Percentiles rank a stretch among this genome's conserved stretches.
Evolutionary conservation across 2,329 filamentous ascomycete species (phyloP).

Genomic region (Colletotrichum noveboracense): DNA sequence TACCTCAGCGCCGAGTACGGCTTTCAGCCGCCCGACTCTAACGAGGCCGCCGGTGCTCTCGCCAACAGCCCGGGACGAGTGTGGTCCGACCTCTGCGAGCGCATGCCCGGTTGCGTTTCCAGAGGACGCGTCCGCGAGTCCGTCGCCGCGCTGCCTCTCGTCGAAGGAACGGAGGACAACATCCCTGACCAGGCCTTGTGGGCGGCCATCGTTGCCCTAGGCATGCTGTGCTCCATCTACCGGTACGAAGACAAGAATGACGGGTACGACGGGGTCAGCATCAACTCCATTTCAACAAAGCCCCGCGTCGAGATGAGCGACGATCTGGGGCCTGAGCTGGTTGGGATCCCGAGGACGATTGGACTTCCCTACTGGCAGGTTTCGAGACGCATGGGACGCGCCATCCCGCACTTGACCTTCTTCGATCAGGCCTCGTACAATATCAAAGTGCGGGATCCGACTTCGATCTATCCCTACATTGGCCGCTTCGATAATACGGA

Average conservation of each 20-base stretch:
- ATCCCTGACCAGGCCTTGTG: constrained; percentile 58
- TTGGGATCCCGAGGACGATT: constrained; percentile 53
- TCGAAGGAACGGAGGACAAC: constrained; percentile 53
- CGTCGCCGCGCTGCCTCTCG: constrained; percentile 50
- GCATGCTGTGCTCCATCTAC: constrained; percentile 59
- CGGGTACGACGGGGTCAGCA: constrained; percentile 53
- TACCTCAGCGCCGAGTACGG: constrained; percentile 57
- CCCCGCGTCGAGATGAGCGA: constrained; percentile 52
- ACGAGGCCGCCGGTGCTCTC: constrained; percentile 51
- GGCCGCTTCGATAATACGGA: constrained; percentile 59
- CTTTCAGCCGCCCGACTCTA: constrained; percentile 56
- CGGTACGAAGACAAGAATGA: constrained; percentile 58
- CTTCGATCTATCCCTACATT: constrained; percentile 54
- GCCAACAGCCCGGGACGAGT: constrained; percentile 55
- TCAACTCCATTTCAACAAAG: constrained; percentile 34
- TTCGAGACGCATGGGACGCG: constrained; percentile 55
- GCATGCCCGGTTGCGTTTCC: constrained; percentile 57
- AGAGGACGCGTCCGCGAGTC: constrained; percentile 56
- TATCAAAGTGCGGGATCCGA: constrained; percentile 52
- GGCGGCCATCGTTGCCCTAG: constrained; percentile 56
- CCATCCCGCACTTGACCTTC: constrained; percentile 57
- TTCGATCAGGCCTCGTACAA: constrained; percentile 61
- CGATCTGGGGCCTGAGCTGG: constrained; percentile 53
- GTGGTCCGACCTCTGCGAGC: constrained; percentile 59
- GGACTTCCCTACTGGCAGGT: constrained; percentile 56